phyloP scores from a whole-genome alignment of 441 rosid species.

The Arabidopsis lyrata region DNA sequence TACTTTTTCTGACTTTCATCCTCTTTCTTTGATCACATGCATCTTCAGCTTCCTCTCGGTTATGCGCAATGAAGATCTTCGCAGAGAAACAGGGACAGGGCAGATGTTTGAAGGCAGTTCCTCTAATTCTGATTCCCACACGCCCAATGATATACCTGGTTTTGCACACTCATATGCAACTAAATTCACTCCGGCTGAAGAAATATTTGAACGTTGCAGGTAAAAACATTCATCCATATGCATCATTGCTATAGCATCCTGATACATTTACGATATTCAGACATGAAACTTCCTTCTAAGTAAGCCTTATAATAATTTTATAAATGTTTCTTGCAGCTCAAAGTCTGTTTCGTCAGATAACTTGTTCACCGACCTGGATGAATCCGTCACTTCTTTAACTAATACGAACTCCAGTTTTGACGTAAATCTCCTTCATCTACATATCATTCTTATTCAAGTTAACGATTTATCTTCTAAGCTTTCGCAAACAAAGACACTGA shows the following conservation, averaged over 20 bases:
- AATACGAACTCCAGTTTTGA: constrained; percentile 27
- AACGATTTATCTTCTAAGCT: neutral
- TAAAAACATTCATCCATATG: constrained; percentile 13
- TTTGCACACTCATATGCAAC: constrained; percentile 39
- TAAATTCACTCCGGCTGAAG: constrained; percentile 40
- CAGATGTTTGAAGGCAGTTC: constrained; percentile 34
- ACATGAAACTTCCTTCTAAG: constrained; percentile 5
- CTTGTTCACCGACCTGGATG: constrained; percentile 43
- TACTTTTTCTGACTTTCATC: constrained; percentile 15
- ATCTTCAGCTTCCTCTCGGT: constrained; percentile 33
- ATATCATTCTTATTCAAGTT: constrained; percentile 6
- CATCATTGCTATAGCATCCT: constrained; percentile 11
- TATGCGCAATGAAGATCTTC: constrained; percentile 28
- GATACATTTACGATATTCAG: neutral
- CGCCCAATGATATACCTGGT: constrained; percentile 37
- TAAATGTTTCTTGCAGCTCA: constrained; percentile 37
- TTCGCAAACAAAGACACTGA: constrained; percentile 33
- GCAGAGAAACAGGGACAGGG: constrained; percentile 29
- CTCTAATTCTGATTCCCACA: constrained; percentile 25
- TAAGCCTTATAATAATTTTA: constrained; percentile 3
- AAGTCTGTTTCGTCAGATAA: constrained; percentile 43
- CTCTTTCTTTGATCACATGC: constrained; percentile 17
- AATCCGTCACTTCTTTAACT: constrained; percentile 42
- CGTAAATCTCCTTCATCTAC: constrained; percentile 31
- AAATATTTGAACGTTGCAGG: constrained; percentile 39